Conservation (phyloP, 208 protist genomes). For the Trichomonas tenax region DNA sequence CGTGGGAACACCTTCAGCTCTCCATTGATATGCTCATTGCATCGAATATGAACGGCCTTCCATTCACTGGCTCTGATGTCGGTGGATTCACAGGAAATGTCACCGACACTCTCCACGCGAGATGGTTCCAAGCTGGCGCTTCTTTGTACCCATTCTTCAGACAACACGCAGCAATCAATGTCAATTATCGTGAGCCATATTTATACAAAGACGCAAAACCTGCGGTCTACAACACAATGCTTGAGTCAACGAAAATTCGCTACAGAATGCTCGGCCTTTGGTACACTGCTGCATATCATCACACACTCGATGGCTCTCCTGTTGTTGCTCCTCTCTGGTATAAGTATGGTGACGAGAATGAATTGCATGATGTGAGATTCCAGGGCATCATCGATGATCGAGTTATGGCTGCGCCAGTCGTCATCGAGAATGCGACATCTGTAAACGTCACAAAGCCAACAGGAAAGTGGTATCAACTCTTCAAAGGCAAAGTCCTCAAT, state of each 20-base stretch:
- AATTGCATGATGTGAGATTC: slow-evolving; percentile 41
- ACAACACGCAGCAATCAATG: slow-evolving; percentile 79
- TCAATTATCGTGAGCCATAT: slow-evolving; percentile 87
- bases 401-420: slow-evolving; percentile 62
- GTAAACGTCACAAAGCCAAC: slow-evolving; percentile 60
- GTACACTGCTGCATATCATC: slow-evolving; percentile 78
- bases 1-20: slow-evolving; percentile 76
- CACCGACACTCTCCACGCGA: slow-evolving; percentile 71
- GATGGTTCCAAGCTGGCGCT: slow-evolving; percentile 83
- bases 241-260: background rate
- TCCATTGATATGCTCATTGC: slow-evolving; percentile 82
- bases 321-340: slow-evolving; percentile 72
- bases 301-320: slow-evolving; percentile 56
- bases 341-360: slow-evolving; percentile 57
- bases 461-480: slow-evolving; percentile 23
- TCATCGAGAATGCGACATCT: slow-evolving; percentile 48
- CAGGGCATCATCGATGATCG: slow-evolving; percentile 65
- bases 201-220: slow-evolving; percentile 32
- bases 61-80: slow-evolving; percentile 82
- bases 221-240: slow-evolving; percentile 25
- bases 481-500: background rate
- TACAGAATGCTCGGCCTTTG: slow-evolving; percentile 81
- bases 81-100: slow-evolving; percentile 87
- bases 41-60: slow-evolving; percentile 74
- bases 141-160: slow-evolving; percentile 90